These are phyloP conservation scores for Solanum etuberosum DNA, from an alignment of 257 asterid genomes.

Conservation along the genomic window DNA sequence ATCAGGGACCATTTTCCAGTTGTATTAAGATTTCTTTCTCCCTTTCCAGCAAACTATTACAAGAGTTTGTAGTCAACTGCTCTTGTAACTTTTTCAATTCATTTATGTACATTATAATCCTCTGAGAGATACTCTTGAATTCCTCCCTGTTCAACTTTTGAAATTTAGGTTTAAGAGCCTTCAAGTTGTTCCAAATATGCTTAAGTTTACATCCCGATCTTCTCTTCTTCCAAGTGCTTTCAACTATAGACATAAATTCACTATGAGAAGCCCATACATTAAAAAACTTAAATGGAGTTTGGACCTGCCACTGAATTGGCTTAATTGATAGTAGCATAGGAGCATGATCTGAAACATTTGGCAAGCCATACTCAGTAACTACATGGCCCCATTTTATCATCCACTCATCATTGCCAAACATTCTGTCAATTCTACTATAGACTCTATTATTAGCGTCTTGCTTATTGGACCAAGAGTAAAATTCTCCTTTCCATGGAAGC, in stretches of 20 bases:
- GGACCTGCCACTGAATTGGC: background rate
- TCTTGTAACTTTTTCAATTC: too few species aligned
- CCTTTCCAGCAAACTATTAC: too few species aligned
- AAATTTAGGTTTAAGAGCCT: background rate
- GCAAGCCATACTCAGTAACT: background rate
- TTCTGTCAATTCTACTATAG: background rate
- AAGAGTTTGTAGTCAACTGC: too few species aligned
- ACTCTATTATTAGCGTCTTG: background rate
- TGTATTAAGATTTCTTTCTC: too few species aligned
- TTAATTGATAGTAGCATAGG: background rate
- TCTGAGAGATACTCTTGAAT: too few species aligned
- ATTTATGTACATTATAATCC: too few species aligned
- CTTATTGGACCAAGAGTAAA: background rate
- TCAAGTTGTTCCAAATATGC: background rate
- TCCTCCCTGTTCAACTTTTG: too few species aligned
- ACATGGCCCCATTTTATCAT: background rate
- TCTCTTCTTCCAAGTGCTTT: too few species aligned
- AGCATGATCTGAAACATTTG: background rate
- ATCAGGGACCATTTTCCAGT: too few species aligned
- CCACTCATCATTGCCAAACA: background rate
- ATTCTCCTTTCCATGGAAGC: background rate
- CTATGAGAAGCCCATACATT: background rate
- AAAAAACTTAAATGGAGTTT: background rate
- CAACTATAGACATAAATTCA: background rate
- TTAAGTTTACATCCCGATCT: background rate